Evolutionary conservation across 2,329 filamentous ascomycete species (phyloP), one percentile per base, ranked within the genome.

Genomic region (Aspergillus awamori): DNA sequence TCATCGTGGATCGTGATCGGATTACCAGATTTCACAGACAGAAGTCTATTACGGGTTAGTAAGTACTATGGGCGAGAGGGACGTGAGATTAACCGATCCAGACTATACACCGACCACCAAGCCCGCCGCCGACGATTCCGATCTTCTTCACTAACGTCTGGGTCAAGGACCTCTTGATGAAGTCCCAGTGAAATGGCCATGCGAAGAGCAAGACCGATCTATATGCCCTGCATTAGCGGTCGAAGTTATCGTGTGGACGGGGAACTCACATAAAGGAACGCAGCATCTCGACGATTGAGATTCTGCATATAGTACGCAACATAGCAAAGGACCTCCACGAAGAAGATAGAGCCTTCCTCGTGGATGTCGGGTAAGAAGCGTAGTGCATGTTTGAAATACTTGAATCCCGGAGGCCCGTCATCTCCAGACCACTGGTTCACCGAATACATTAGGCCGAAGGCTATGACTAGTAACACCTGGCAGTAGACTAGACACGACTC

Each of bases 291-390:
- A 0, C 82, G 78, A 65, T 85, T 85, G 62, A 86, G 76, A 61
- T 84, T 85, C 63, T 86, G 83, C 78, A 86, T 81, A 45, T 84
- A 86, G 65, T 85, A 85, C 13, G 82, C 83, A 1, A 84, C 79
- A 51, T 85, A 78, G 8, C 82, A 81, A 7, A 86, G 72, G 1
- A 84, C 82, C 67, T 86, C 83, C 2, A 86, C 82, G 45, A 83
- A 84, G 17, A 83, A 72, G 2, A 85, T 78, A 0, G 82, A 85
- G 0, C 82, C 82, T 54, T 84, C 80, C 63, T 85, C 84, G 58
- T 86, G 82, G 2, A 84, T 78, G 51, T 85, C 83, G 0, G 84
- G 84, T 20, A 86, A 73, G 4, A 85, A 78, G 26, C 80, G 78
- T 26, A 86, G 64, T 0, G 83, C 82, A 56, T 81, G 77, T 20